phyloP scores from a whole-genome alignment of 768 basidiomycete species.

The Agrocybe praecox region DNA sequence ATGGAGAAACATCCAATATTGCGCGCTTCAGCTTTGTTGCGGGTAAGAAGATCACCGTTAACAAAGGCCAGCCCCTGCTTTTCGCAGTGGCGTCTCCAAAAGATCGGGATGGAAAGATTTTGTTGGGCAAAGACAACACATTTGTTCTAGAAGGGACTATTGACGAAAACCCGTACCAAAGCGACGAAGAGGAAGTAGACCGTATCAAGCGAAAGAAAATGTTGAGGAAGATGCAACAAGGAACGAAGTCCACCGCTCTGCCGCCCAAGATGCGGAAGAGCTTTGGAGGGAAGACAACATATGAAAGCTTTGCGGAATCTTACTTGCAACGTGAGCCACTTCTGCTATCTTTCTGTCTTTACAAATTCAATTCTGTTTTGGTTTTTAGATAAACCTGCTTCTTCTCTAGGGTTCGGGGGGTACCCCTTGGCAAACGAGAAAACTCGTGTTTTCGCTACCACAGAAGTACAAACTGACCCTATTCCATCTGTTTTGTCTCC shows the following conservation, averaged over 20 bases:
- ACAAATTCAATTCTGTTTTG: background rate
- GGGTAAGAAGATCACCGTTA: constrained; percentile 69
- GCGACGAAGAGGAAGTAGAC: constrained; percentile 3
- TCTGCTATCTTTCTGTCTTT: background rate
- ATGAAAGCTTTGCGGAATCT: constrained; percentile 15
- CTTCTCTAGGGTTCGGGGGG: constrained; percentile 17
- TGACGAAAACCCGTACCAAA: constrained; percentile 35
- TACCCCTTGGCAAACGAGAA: constrained; percentile 17
- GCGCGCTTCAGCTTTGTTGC: constrained; percentile 68
- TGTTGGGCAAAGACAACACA: constrained; percentile 52
- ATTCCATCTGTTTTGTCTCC: constrained; percentile 6
- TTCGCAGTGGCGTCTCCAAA: constrained; percentile 52
- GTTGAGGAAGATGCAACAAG: constrained; percentile 1
- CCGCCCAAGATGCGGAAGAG: constrained; percentile 28
- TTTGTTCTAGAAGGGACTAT: constrained; percentile 62
- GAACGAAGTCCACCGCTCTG: constrained; percentile 15
- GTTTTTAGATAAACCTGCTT: constrained; percentile 10
- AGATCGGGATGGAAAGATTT: constrained; percentile 16
- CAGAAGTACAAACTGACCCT: constrained; percentile 25
- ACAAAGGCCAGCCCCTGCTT: constrained; percentile 71
- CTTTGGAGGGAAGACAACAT: constrained; percentile 11
- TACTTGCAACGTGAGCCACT: background rate
- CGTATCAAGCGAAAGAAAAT: constrained; percentile 1
- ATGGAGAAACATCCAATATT: constrained; percentile 36
- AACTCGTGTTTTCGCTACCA: constrained; percentile 20